Evolutionary conservation across 768 basidiomycete genomes (phyloP).

Genomic region (Obba rivulosa): DNA sequence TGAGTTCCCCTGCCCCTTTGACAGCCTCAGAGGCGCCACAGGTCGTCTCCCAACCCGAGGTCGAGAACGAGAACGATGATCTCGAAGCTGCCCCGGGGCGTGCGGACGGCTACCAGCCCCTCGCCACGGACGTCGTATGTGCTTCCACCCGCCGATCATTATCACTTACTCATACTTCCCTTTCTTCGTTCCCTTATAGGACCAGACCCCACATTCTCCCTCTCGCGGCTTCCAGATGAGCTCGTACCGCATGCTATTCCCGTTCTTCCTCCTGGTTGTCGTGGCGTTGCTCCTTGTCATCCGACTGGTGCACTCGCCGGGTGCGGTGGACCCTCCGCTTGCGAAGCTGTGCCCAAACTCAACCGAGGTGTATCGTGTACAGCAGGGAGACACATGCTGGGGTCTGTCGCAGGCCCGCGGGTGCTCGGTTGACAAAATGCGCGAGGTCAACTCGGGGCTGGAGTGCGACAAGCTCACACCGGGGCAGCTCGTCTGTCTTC

Average conservation of each 20-base stretch:
- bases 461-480: constrained; percentile 56
- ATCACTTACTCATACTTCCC: not conserved
- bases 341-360: constrained; percentile 10
- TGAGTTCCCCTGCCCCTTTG: not conserved
- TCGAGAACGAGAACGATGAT: constrained; percentile 36
- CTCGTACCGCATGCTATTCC: constrained; percentile 59
- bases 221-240: constrained; percentile 2
- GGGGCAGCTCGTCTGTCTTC: constrained; percentile 56
- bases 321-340: constrained; percentile 30
- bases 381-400: constrained; percentile 65
- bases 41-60: constrained; percentile 15
- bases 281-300: constrained; percentile 59
- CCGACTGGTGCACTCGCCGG: constrained; percentile 41
- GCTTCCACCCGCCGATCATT: not conserved
- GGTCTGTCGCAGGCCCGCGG: constrained; percentile 46
- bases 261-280: constrained; percentile 67
- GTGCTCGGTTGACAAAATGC: constrained; percentile 46
- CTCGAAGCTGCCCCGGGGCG: constrained; percentile 52
- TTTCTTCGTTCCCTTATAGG: not conserved
- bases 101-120: constrained; percentile 51
- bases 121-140: constrained; percentile 47
- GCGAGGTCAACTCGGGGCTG: constrained; percentile 45
- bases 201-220: not conserved
- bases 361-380: constrained; percentile 38
- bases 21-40: constrained; percentile 8